Base-by-base conservation (phyloP, 2,329 filamentous ascomycete species). In the Leptographium flavum region DNA sequence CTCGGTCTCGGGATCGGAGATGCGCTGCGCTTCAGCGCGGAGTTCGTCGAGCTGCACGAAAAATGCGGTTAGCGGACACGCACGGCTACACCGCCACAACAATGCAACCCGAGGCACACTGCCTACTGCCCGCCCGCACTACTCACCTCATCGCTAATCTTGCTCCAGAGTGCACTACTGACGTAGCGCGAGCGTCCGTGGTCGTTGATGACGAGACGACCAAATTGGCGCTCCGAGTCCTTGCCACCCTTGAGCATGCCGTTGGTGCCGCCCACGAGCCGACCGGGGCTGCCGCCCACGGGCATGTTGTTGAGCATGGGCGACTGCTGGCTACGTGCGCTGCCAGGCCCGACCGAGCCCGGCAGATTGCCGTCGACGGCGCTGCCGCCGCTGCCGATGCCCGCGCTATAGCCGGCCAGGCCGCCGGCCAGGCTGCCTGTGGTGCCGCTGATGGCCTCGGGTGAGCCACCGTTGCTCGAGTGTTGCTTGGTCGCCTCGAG, bases 91-190 rank as follows among this genome's bases (percentile, higher is more conserved):
- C 10, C 14, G 28, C 37, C 17, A 36, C 13, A 25, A 43, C 5
- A 25, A 32, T 15, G 3, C 9, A 35, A 37, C 28, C n/a, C 11
- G 27, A 39, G 10, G 19, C n/a, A n/a, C n/a, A n/a, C n/a, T n/a
- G n/a, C n/a, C n/a, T n/a, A n/a, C n/a, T n/a, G n/a, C n/a, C n/a
- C n/a, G n/a, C n/a, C n/a, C n/a, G n/a, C n/a, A 4, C 8, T 15
- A 22, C 27, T 53, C 60, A 81, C 79, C 69, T 87, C 82, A 44
- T 86, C 83, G 48, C 79, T 83, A 43, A 88, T 68, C 50, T 75
- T 83, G 19, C 81, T 76, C 81, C 81, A 87, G 55, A 87, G 85
- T 7, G 75, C 80, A 58, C 77, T 84, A 63, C 81, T 85, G 52
- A 88, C 76, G 57, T 87, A 88, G 57, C 81, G 68, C 45, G 76